phyloP scores from a whole-genome alignment of 139 green algal species.

The Deuterostichococcus epilithicus region DNA sequence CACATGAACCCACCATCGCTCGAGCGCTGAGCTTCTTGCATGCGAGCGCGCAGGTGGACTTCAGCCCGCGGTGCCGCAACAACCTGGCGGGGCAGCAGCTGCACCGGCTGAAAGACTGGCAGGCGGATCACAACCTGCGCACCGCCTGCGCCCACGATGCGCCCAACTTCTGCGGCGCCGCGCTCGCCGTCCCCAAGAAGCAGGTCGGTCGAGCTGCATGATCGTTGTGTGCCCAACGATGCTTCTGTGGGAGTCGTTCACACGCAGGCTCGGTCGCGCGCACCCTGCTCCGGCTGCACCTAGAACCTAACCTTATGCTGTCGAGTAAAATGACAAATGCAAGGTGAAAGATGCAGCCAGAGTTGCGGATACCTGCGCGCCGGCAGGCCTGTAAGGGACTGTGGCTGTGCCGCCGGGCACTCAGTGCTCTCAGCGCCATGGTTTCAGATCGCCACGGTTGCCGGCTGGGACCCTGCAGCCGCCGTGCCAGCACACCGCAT shows the following conservation, averaged over 20 bases:
- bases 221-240: neutral
- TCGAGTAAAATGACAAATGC: neutral
- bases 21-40: too few species aligned
- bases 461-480: neutral
- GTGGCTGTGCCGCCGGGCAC: too few species aligned
- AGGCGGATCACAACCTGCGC: constrained; percentile 62
- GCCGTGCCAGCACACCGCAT: too few species aligned
- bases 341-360: neutral
- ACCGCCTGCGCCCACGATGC: constrained; percentile 60
- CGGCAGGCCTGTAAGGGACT: too few species aligned
- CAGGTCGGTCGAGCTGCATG: neutral
- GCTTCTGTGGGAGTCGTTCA: neutral
- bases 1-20: constrained; percentile 5
- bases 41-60: neutral
- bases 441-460: neutral
- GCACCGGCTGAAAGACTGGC: constrained; percentile 55
- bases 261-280: neutral
- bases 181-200: neutral
- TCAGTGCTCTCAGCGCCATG: neutral
- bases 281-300: neutral
- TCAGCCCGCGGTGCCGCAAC: constrained; percentile 35
- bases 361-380: too few species aligned
- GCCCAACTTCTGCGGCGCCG: constrained; percentile 28
- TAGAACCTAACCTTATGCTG: neutral
- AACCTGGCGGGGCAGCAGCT: constrained; percentile 42